Percentiles rank a stretch among this genome's conserved stretches.
phyloP scores from a whole-genome alignment of 176 grass and related monocot genomes.

The Metroxylon sagu region DNA sequence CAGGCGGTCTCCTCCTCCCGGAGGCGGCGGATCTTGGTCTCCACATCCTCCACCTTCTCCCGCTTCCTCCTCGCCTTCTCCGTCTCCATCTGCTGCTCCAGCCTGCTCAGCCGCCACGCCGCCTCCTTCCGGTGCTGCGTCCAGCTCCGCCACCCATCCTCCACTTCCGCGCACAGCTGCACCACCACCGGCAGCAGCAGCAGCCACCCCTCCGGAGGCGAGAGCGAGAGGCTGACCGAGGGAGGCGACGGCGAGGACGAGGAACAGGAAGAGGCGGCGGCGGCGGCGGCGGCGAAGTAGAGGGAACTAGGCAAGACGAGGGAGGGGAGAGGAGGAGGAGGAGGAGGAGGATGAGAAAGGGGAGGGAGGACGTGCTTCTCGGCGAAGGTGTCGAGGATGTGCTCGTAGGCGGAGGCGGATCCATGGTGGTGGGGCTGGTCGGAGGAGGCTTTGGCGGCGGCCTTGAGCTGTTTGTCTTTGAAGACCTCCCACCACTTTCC shows the following conservation, averaged over 20 bases:
- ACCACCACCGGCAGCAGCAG: not conserved
- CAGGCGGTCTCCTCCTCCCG: conserved; percentile 5
- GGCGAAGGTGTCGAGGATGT: conserved; percentile 21
- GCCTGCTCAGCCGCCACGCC: conserved; percentile 14
- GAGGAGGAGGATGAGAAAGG: not conserved
- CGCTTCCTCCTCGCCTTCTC: conserved; percentile 16
- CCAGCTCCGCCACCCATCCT: conserved; percentile 10
- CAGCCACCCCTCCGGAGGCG: not conserved
- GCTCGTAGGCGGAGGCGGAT: conserved; percentile 4
- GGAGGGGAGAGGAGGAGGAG: not conserved
- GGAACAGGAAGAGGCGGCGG: not conserved
- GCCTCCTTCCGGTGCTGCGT: conserved; percentile 20
- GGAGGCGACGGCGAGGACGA: not conserved
- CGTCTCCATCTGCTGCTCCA: conserved; percentile 24
- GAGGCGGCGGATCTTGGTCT: not conserved
- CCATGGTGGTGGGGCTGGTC: too few species aligned
- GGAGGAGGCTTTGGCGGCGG: not conserved
- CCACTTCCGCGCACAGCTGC: conserved; percentile 8
- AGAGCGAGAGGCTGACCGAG: conserved; percentile 1
- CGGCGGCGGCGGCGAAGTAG: not conserved
- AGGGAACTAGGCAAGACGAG: too few species aligned
- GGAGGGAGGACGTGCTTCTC: conserved; percentile 10
- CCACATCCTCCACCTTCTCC: conserved; percentile 17
- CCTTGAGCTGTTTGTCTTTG: conserved; percentile 20
- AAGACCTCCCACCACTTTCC: conserved; percentile 24